phyloP scores from a whole-genome alignment of 2,329 filamentous ascomycete genomes.

The Colletotrichum higginsianum region DNA sequence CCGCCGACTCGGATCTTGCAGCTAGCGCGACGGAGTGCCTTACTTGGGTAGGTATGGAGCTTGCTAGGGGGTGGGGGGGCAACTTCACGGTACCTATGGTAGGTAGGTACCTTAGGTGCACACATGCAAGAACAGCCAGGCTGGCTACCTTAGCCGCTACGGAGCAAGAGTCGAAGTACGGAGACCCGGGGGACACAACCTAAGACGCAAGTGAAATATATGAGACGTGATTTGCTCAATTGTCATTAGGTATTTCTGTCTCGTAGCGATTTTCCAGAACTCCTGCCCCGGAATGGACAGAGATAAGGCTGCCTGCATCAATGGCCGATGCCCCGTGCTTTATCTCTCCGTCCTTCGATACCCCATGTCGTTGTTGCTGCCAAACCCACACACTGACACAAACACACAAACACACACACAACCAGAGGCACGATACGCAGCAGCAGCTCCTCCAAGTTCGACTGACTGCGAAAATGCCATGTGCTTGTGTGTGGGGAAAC shows the following conservation, averaged over 20 bases:
- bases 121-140: neutral
- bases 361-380: slow-evolving; percentile 29
- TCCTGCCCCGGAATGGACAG: slow-evolving; percentile 37
- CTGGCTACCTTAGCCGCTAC: slow-evolving; percentile 1
- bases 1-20: slow-evolving; percentile 42
- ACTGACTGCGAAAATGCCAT: slow-evolving; percentile 16
- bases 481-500: slow-evolving; percentile 32
- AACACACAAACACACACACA: neutral
- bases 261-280: slow-evolving; percentile 45
- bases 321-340: slow-evolving; percentile 35
- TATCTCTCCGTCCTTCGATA: slow-evolving; percentile 40
- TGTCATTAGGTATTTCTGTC: slow-evolving; percentile 58
- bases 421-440: neutral
- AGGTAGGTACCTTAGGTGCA: no score
- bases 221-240: slow-evolving; percentile 48
- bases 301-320: slow-evolving; percentile 51
- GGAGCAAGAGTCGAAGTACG: neutral
- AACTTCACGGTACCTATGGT: no score
- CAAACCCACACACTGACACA: neutral
- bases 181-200: slow-evolving; percentile 9
- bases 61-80: neutral
- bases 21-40: neutral
- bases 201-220: slow-evolving; percentile 29
- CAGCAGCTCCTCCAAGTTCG: neutral
- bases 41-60: neutral